These are phyloP conservation scores for Trichocomaceae sp. DNA, from an alignment of 2,329 filamentous ascomycete species.

Conservation along the genomic window DNA sequence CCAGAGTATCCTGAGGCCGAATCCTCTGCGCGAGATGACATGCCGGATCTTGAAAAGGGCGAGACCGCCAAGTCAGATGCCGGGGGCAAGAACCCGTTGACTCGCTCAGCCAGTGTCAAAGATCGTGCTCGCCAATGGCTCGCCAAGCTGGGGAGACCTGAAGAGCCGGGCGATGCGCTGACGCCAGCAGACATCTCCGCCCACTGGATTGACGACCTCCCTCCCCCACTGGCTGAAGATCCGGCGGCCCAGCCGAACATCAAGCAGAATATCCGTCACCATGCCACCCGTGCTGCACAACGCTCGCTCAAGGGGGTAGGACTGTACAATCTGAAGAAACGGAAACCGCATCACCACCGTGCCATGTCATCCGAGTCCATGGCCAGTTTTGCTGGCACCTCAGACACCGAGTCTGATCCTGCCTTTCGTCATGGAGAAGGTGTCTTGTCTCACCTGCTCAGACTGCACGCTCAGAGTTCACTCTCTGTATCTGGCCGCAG, in stretches of 20 bases:
- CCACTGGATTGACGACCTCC: conserved; percentile 8
- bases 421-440: conserved; percentile 25
- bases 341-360: conserved; percentile 13
- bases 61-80: conserved; percentile 10
- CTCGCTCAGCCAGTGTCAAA: conserved; percentile 1
- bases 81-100: conserved; percentile 8
- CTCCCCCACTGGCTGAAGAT: background rate
- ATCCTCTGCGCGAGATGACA: background rate
- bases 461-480: conserved; percentile 17
- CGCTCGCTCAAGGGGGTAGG: conserved; percentile 28
- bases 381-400: conserved; percentile 10
- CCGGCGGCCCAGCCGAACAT: background rate
- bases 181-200: conserved; percentile 2
- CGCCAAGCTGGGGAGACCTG: conserved; percentile 11
- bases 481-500: conserved; percentile 8
- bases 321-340: conserved; percentile 19
- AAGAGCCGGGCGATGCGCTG: conserved; percentile 14
- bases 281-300: conserved; percentile 22
- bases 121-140: conserved; percentile 13
- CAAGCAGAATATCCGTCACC: background rate
- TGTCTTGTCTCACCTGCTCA: conserved; percentile 27
- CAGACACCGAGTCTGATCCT: conserved; percentile 10
- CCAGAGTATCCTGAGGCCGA: conserved; percentile 10
- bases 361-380: conserved; percentile 13
- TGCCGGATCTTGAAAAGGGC: conserved; percentile 12